phyloP scores from a whole-genome alignment of 208 protist genomes.

The Phytomonas sp. region DNA sequence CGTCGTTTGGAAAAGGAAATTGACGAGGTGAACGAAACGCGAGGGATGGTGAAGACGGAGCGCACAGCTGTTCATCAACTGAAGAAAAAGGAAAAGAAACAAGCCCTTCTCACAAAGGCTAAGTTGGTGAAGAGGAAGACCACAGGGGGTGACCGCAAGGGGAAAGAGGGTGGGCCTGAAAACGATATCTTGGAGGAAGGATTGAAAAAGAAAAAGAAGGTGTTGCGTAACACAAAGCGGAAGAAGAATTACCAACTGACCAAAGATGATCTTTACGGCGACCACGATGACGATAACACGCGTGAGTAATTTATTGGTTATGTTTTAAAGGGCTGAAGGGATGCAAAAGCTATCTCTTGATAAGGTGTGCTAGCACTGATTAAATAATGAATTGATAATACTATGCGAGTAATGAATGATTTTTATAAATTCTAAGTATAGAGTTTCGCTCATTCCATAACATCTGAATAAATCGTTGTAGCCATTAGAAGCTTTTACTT shows the following conservation, averaged over 20 bases:
- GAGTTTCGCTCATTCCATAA: conserved; percentile 1
- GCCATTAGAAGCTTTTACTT: background rate
- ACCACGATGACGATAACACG: conserved; percentile 21
- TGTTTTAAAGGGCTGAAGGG: background rate
- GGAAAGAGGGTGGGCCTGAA: background rate
- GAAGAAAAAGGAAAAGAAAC: conserved; percentile 28
- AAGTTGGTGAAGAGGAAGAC: conserved; percentile 29
- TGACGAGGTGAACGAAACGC: conserved; percentile 63
- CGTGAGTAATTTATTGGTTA: conserved; percentile 6
- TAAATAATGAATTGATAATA: conserved; percentile 8
- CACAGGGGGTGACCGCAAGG: conserved; percentile 8
- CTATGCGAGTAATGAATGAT: background rate
- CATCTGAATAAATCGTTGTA: background rate
- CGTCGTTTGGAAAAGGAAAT: conserved; percentile 68
- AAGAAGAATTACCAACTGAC: conserved; percentile 83
- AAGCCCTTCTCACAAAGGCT: conserved; percentile 11
- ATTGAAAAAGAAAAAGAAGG: conserved; percentile 24
- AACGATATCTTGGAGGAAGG: conserved; percentile 8
- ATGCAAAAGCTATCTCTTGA: background rate
- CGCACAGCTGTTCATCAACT: conserved; percentile 30
- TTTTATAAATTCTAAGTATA: conserved; percentile 7
- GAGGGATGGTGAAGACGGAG: conserved; percentile 44
- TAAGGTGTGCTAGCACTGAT: conserved; percentile 8
- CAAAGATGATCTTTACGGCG: conserved; percentile 60
- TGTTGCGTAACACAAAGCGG: conserved; percentile 60